Conservation (phyloP, 1,284 basidiomycete genomes). For the Ustilago esculenta region DNA sequence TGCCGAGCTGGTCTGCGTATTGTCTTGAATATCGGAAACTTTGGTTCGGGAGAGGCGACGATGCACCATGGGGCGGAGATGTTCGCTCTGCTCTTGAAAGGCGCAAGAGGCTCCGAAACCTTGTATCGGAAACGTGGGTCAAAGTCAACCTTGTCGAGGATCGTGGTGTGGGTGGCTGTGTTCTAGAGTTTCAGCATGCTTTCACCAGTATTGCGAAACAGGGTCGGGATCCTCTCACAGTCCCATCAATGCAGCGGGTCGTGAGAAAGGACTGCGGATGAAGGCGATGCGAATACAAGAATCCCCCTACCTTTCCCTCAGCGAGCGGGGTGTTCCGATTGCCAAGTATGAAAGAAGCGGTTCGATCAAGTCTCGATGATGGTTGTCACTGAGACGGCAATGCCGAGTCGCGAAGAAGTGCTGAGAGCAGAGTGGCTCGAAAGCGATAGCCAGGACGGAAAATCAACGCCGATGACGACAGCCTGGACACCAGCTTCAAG, state of each 20-base stretch:
- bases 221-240: too few relatives aligned
- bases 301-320: too few relatives aligned
- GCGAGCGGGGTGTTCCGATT: too few relatives aligned
- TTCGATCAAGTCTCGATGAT: slow-evolving; percentile 3
- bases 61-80: background rate
- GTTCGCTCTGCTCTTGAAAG: slow-evolving; percentile 1
- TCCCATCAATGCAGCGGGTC: too few relatives aligned
- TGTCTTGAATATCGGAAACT: slow-evolving; percentile 1
- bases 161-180: background rate
- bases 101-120: slow-evolving; percentile 1
- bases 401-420: too few relatives aligned
- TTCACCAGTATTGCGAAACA: too few relatives aligned
- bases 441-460: background rate
- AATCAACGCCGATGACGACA: background rate
- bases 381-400: background rate
- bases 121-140: background rate
- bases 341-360: background rate
- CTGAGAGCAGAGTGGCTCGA: background rate
- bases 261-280: too few relatives aligned
- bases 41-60: background rate
- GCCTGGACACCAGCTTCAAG: slow-evolving; percentile 4
- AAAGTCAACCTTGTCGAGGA: slow-evolving; percentile 1
- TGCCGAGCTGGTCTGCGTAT: background rate
- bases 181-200: background rate
- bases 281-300: too few relatives aligned